Base-by-base conservation (phyloP, 257 asterid species). In the Solanum tacnaense region DNA sequence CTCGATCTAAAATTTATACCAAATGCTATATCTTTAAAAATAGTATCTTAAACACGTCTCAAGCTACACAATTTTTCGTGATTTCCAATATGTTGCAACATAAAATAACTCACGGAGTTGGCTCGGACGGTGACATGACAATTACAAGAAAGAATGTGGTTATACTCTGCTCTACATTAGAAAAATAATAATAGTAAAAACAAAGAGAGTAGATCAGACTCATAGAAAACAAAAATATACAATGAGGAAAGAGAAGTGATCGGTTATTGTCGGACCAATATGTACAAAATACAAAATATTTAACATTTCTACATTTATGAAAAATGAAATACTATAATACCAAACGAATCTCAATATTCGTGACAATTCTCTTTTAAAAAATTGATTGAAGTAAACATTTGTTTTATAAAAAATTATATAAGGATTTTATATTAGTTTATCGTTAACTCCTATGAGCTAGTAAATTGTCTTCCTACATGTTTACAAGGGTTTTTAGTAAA, bases 211-310 rank as follows among this genome's bases (percentile, higher is more conserved):
- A 35, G 81, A 32, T 32, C 46, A 38, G 56, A 21, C 68, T 8
- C 18, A 9, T 18, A 27, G 39, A 20, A 81, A 27, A 81, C 7
- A 81, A 49, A 21, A 16, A 18, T 25, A 52, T 49, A 44, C 25
- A 81, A 29, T 9, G 29, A 41, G 25, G 32, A 44, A 46, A 81
- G 27, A 46, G 67, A 81, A 44, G 29, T 27, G 41, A 81, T 41
- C n/a, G 36, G 65, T 78, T 78, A 39, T 46, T 81, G 85, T 81
- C 38, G 85, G 85, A 36, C 20, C 85, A 81, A 46, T 81, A 81
- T 46, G 27, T 81, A 49, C 18, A 81, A 79, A 29, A 9, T 81
- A 79, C 67, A 25, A 79, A 41, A 27, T 44, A 46, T 27, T 29
- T 44, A 81, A 81, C 68, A 62, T 23, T 81, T 46, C 39, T 5